Evolutionary conservation across 2,329 filamentous ascomycete species (phyloP), one percentile per base, ranked within the genome.

Genomic region (Diaporthe humulicola): DNA sequence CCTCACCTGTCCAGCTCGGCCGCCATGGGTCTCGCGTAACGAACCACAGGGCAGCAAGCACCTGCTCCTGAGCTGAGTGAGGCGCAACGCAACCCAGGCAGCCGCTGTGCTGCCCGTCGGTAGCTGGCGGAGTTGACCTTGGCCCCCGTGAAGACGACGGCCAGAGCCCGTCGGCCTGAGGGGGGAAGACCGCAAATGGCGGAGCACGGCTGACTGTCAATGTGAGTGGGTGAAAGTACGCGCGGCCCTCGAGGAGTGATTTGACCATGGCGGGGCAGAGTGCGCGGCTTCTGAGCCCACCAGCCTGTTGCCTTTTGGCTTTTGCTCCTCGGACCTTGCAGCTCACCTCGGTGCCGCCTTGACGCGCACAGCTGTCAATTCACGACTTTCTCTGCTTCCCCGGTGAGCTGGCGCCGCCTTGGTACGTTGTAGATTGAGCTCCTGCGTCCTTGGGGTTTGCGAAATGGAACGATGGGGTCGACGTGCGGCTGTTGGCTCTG

Each of bases 231-330:
- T 56, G 61, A 30, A n/a, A 45, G 58, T 72, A 75, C 74, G 74
- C 74, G 74, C 74, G 74, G 64, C 74, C 74, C 50, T 57, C n/a
- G 38, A 72, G 36, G 52, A 40, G 57, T 70, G 74, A 64, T 66
- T 56, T 75, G 74, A 48, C 61, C 48, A 45, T 52, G 58, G 74
- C 74, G 74, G 71, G 74, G 48, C 71, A n/a, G 42, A 64, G 36
- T 70, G 52, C 61, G 74, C 70, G 71, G 71, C 54, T 66, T 42
- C 33, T 71, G 36, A 50, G 48, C 54, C 52, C 64, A 61, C 50
- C 38, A 28, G 15, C 38, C 14, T n/a, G 30, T 52, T 56, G 4
- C 30, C n/a, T n/a, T 19, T 38, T 28, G 28, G 6, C 30, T 60
- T 54, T 54, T 48, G 38, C 33, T 36, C 28, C 17, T 56, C 61